Conservation (phyloP, 2,329 filamentous ascomycete species). For the Talaromyces sp. region DNA sequence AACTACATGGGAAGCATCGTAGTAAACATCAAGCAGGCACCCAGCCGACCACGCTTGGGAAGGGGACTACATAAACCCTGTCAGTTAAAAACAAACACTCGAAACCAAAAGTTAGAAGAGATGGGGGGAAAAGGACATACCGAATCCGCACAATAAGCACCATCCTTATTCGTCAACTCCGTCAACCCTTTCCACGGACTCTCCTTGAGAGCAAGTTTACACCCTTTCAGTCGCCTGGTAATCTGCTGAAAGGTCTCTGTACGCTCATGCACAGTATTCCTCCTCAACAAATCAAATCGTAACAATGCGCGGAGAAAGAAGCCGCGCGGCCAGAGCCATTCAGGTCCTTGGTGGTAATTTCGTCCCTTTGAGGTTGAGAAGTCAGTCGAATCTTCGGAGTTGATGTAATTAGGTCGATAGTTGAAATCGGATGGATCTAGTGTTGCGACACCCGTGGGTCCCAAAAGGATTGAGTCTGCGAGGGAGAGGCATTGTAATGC, state of each 20-base stretch:
- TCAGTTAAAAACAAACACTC: not conserved
- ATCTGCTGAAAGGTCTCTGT: slow-evolving; percentile 94
- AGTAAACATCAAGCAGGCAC: slow-evolving; percentile 91
- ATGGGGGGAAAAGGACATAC: slow-evolving; percentile 44
- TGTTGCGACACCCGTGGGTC: slow-evolving; percentile 91
- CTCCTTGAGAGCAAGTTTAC: slow-evolving; percentile 75
- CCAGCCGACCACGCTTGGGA: slow-evolving; percentile 96
- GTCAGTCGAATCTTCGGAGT: slow-evolving; percentile 85
- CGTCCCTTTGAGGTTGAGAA: slow-evolving; percentile 90
- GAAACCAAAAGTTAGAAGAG: not conserved
- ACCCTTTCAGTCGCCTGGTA: slow-evolving; percentile 72
- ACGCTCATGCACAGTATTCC: slow-evolving; percentile 60
- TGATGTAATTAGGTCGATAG: slow-evolving; percentile 91
- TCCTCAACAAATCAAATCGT: slow-evolving; percentile 77
- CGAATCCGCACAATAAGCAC: slow-evolving; percentile 78
- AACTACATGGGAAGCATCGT: slow-evolving; percentile 63
- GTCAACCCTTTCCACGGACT: slow-evolving; percentile 86
- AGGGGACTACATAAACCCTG: slow-evolving; percentile 61
- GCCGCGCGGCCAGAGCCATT: slow-evolving; percentile 96
- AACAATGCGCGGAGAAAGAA: slow-evolving; percentile 90
- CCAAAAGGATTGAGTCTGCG: slow-evolving; percentile 73
- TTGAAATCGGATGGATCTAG: slow-evolving; percentile 88
- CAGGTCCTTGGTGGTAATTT: slow-evolving; percentile 97
- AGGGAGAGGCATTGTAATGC: slow-evolving; percentile 74
- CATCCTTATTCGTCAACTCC: slow-evolving; percentile 87